Percentiles rank a stretch among this genome's conserved stretches.
Evolutionary conservation across 805 yeast genomes (phyloP).

Genomic region (Dipodascopsis tothii): DNA sequence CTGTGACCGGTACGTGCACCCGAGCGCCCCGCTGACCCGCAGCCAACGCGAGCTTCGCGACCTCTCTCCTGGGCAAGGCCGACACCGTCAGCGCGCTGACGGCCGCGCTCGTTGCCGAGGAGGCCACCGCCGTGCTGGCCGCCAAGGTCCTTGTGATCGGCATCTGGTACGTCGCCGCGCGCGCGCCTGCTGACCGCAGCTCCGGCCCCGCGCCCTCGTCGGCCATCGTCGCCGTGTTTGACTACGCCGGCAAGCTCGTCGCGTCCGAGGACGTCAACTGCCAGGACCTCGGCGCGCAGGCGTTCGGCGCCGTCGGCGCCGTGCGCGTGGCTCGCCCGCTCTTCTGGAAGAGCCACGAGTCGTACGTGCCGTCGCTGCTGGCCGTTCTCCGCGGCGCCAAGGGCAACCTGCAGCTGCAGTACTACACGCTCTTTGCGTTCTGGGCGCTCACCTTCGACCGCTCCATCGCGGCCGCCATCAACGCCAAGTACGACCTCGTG

Average conservation of each 20-base stretch:
- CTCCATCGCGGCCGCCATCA: constrained; percentile 42
- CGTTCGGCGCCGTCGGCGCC: constrained; percentile 54
- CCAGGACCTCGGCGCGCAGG: constrained; percentile 58
- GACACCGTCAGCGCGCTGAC: constrained; percentile 6
- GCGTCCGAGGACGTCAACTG: constrained; percentile 41
- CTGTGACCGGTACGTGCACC: constrained; percentile 29
- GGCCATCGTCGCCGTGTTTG: constrained; percentile 37
- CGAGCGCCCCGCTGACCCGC: too few relatives aligned
- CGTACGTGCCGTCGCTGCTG: constrained; percentile 45
- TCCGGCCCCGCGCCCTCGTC: too few relatives aligned
- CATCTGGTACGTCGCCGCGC: constrained; percentile 34
- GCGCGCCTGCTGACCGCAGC: too few relatives aligned
- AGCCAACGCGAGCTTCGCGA: too few relatives aligned
- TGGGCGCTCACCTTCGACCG: constrained; percentile 80
- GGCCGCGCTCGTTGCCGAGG: too few relatives aligned
- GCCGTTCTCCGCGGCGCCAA: constrained; percentile 39
- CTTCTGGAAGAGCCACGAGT: constrained; percentile 42
- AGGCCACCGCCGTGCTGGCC: constrained; percentile 47
- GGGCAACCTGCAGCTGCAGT: constrained; percentile 70
- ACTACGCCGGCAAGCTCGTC: constrained; percentile 28
- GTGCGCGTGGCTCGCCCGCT: constrained; percentile 46
- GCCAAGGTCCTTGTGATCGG: constrained; percentile 49
- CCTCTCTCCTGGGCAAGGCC: constrained; percentile 2
- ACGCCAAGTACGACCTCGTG: constrained; percentile 44
- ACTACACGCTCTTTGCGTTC: constrained; percentile 63